Conservation (phyloP, 2,329 filamentous ascomycete species). For the Ceratocystis smalleyi region DNA sequence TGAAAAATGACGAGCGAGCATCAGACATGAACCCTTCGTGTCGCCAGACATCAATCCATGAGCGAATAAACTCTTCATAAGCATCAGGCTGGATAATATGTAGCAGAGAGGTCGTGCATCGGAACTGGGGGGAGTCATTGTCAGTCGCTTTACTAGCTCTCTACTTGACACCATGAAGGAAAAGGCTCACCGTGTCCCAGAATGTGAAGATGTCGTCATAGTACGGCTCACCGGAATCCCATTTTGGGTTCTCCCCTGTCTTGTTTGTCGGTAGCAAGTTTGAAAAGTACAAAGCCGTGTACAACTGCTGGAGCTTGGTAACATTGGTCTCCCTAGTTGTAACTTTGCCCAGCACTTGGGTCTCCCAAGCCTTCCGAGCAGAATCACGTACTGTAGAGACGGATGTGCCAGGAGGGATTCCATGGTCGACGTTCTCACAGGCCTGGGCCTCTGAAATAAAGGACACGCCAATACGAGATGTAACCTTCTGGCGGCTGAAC, state of each 20-base stretch:
- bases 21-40: constrained; percentile 50
- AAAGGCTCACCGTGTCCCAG: constrained; percentile 36
- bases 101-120: constrained; percentile 48
- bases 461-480: constrained; percentile 49
- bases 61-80: constrained; percentile 51
- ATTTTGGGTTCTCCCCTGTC: constrained; percentile 54
- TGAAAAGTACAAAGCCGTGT: constrained; percentile 56
- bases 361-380: constrained; percentile 42
- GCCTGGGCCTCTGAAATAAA: constrained; percentile 49
- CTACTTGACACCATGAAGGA: no score
- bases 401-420: constrained; percentile 35
- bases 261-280: constrained; percentile 53
- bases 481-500: constrained; percentile 33
- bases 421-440: constrained; percentile 40
- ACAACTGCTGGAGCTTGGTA: constrained; percentile 44
- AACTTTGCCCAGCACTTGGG: constrained; percentile 46
- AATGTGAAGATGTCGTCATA: constrained; percentile 58
- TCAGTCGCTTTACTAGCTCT: no score
- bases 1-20: constrained; percentile 51
- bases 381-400: constrained; percentile 31
- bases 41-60: constrained; percentile 52
- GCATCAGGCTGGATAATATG: constrained; percentile 48
- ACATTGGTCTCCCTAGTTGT: constrained; percentile 41
- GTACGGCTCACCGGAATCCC: constrained; percentile 49
- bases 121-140: constrained; percentile 29